Conservation (phyloP, 2,329 filamentous ascomycete genomes). For the Akanthomyces uredinophilus region DNA sequence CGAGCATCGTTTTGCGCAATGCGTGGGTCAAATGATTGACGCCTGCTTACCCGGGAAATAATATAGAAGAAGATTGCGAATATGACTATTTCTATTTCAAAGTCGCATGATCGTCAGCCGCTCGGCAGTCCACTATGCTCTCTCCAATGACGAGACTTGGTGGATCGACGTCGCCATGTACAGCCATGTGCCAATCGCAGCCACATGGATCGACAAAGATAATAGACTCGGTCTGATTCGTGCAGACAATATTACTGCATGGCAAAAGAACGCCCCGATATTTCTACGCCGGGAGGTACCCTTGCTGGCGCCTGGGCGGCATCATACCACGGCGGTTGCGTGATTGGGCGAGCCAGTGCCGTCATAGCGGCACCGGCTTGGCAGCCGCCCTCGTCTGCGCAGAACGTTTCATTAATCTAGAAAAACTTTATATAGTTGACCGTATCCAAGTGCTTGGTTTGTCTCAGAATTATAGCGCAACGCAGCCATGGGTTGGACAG, state of each 20-base stretch:
- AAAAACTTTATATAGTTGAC: background rate
- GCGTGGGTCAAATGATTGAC: no score
- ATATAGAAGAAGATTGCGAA: no score
- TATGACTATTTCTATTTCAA: no score
- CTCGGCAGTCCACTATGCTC: no score
- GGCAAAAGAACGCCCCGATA: background rate
- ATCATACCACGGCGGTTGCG: conserved; percentile 4
- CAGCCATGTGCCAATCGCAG: background rate
- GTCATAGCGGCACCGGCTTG: background rate
- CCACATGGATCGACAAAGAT: background rate
- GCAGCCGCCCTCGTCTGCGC: background rate
- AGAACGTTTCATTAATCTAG: no score
- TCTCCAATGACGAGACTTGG: background rate
- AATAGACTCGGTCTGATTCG: background rate
- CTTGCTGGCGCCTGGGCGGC: no score
- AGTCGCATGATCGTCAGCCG: no score
- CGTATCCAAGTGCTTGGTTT: background rate
- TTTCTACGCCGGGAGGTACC: no score
- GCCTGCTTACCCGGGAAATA: no score
- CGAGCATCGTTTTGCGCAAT: no score
- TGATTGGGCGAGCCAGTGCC: background rate
- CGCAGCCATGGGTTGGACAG: background rate
- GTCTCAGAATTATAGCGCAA: background rate
- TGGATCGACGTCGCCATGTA: background rate
- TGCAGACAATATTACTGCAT: no score